Evolutionary conservation across 2,329 filamentous ascomycete genomes (phyloP), one percentile per base, ranked within the genome.

Genomic region (Harringtonia lauricola): DNA sequence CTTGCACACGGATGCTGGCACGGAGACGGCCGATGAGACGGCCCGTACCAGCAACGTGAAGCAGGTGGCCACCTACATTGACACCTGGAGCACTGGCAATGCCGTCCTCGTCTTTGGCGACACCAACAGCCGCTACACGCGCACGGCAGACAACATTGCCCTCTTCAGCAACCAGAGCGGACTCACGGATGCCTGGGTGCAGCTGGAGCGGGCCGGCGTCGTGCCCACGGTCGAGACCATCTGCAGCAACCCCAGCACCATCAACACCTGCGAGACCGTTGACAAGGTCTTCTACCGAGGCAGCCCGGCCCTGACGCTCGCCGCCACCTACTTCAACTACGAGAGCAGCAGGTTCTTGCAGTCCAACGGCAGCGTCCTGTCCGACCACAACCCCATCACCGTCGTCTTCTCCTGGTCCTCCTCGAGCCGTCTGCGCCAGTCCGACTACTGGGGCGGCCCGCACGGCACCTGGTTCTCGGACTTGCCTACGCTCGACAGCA

Each of bases 271-370:
- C 58, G 80, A 84, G 61, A 76, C 71, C 3, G 76, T 83, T 31
- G 80, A 83, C 60, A 84, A 83, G 60, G 63, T 81, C 38, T 72
- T 81, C 51, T 81, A 76, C 61, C 71, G 76, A 31, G 65, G 66
- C 28, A 67, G 66, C 17, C 52, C 65, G n/a, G 51, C 69, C 4
- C 50, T 77, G 5, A 55, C 53, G 26, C 63, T 81, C 3, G 50
- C 55, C 1, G 72, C 74, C 0, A 70, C 63, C 1, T 56, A 55
- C 19, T 80, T 73, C 55, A 63, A 62, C 52, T 83, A 83, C 56
- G 72, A 69, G 13, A 67, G 71, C 36, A 52, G 54, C 36, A 66
- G 64, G 52, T 84, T 83, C 61, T 58, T 81, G 14, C 71, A 79
- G 54, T 39, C 64, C 3, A 62, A 78, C 49, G 76, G 74, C 24